Evolutionary conservation across 306 rosid species (phyloP).

Genomic region (Vigna hirtella): DNA sequence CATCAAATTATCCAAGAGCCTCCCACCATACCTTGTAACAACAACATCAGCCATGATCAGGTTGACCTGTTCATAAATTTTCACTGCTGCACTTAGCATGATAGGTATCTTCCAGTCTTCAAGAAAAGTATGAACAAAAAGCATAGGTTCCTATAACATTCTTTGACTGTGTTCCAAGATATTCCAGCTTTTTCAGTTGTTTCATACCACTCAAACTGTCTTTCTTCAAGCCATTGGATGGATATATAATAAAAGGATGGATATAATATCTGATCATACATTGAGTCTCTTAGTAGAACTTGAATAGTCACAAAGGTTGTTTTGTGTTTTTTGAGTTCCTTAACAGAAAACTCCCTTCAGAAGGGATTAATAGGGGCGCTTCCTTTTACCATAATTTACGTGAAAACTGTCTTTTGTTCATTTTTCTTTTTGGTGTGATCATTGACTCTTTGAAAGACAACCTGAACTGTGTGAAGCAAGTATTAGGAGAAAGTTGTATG

Average conservation of each 20-base stretch:
- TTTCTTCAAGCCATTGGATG: not conserved
- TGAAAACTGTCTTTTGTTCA: not conserved
- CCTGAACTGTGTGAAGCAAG: not conserved
- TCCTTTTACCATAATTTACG: not conserved
- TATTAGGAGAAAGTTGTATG: conserved; percentile 36
- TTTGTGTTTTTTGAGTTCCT: conserved; percentile 10
- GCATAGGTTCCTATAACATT: conserved; percentile 69
- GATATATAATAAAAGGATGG: not conserved
- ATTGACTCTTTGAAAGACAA: not conserved
- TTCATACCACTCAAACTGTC: conserved; percentile 46
- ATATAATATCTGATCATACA: not conserved
- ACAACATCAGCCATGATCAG: conserved; percentile 53
- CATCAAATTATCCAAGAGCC: not conserved
- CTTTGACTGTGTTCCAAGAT: conserved; percentile 36
- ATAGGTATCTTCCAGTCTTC: conserved; percentile 64
- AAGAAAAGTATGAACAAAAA: conserved; percentile 55
- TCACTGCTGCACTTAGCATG: conserved; percentile 43
- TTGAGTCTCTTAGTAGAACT: not conserved
- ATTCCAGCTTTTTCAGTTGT: conserved; percentile 50
- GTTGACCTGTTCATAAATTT: conserved; percentile 41
- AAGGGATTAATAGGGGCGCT: not conserved
- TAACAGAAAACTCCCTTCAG: not conserved
- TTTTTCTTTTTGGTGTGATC: not conserved
- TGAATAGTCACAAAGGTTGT: conserved; percentile 5
- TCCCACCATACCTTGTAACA: conserved; percentile 55